Conservation (phyloP, 2,329 filamentous ascomycete genomes). For the Penicillium corylophilum region DNA sequence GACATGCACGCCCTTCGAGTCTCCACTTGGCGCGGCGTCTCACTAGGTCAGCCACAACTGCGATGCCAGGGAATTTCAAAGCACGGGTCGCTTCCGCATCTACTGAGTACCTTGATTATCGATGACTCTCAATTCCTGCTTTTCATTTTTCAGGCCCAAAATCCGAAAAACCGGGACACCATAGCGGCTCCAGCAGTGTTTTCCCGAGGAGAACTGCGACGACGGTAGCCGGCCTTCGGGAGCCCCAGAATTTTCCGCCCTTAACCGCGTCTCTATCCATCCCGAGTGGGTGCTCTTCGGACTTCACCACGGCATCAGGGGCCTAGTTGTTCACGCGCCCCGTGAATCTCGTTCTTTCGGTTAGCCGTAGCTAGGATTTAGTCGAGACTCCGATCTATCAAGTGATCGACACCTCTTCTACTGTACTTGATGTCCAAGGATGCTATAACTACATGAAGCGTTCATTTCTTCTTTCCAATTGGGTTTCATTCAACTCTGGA, state of each 20-base stretch:
- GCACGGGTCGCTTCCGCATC: too few species aligned
- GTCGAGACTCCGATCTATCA: background rate
- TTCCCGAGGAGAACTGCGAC: constrained; percentile 17
- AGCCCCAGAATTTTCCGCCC: constrained; percentile 26
- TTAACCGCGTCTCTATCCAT: constrained; percentile 16
- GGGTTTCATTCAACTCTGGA: background rate
- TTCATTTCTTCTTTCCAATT: background rate
- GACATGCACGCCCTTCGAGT: constrained; percentile 25
- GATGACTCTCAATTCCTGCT: too few species aligned
- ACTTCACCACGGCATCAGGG: background rate
- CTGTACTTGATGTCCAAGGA: background rate
- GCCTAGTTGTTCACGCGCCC: background rate
- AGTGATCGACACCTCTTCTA: background rate
- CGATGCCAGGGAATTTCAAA: too few species aligned
- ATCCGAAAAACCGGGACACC: background rate
- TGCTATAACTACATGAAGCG: background rate
- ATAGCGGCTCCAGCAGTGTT: background rate
- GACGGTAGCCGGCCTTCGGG: constrained; percentile 9
- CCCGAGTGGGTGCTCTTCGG: constrained; percentile 10
- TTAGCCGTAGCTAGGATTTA: background rate
- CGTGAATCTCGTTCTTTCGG: background rate
- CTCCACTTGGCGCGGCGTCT: constrained; percentile 17
- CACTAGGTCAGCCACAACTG: too few species aligned
- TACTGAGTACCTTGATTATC: too few species aligned
- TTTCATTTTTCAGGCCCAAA: too few species aligned